Conservation (phyloP, 768 basidiomycete genomes). For the Lyophyllum shimeji region DNA sequence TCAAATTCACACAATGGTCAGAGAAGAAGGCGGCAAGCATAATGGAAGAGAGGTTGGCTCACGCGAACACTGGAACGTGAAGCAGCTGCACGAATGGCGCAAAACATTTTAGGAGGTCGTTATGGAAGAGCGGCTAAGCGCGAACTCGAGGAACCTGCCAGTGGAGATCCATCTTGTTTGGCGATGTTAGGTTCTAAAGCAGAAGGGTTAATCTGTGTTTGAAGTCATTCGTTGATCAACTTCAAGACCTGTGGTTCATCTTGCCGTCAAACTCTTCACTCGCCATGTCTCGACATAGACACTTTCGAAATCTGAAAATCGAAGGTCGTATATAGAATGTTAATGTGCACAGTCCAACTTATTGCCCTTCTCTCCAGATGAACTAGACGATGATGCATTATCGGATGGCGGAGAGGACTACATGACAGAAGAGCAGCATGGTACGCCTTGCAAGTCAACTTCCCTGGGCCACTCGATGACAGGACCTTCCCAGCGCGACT, state of each 20-base stretch:
- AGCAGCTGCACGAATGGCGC: constrained; percentile 43
- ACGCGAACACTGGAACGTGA: constrained; percentile 48
- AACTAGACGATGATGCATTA: constrained; percentile 79
- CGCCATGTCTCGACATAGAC: constrained; percentile 88
- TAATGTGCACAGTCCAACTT: background rate
- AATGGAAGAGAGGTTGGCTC: constrained; percentile 22
- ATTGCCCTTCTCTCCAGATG: constrained; percentile 51
- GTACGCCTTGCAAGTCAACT: constrained; percentile 34
- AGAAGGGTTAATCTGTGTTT: background rate
- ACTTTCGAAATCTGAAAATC: constrained; percentile 83
- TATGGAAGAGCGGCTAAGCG: too few species aligned
- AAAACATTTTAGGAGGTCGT: constrained; percentile 43
- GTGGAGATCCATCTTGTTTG: constrained; percentile 14
- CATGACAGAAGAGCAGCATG: constrained; percentile 80
- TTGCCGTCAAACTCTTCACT: background rate
- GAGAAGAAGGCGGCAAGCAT: background rate
- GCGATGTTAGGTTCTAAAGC: constrained; percentile 12
- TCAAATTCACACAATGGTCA: background rate
- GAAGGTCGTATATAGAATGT: constrained; percentile 43
- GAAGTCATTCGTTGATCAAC: constrained; percentile 8
- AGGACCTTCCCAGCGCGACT: constrained; percentile 53
- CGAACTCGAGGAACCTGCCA: background rate
- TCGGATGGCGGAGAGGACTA: constrained; percentile 79
- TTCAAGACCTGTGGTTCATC: background rate
- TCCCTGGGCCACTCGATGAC: background rate